These are phyloP conservation scores for Metschnikowia chrysomelidarum DNA, from an alignment of 805 yeast genomes.

Conservation along the genomic window DNA sequence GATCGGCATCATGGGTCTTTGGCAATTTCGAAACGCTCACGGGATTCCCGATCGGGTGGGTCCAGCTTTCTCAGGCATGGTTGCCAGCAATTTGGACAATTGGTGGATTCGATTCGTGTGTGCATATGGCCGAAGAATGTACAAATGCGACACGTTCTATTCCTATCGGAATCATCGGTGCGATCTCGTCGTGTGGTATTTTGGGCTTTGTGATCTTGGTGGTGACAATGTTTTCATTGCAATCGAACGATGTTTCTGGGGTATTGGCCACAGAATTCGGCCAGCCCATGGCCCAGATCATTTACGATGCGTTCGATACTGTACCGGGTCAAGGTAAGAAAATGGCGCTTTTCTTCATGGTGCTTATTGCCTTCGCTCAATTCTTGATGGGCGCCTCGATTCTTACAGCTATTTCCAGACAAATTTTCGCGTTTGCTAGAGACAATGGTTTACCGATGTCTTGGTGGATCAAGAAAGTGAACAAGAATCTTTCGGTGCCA, in stretches of 20 bases:
- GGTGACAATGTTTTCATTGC: conserved; percentile 54
- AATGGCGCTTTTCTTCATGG: conserved; percentile 66
- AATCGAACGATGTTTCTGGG: conserved; percentile 35
- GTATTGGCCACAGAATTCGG: conserved; percentile 35
- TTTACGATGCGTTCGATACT: conserved; percentile 49
- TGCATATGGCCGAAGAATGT: conserved; percentile 74
- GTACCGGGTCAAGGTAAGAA: conserved; percentile 42
- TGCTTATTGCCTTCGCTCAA: conserved; percentile 57
- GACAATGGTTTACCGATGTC: conserved; percentile 69
- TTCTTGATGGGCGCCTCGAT: conserved; percentile 65
- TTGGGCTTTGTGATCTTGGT: conserved; percentile 58
- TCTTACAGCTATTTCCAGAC: conserved; percentile 64
- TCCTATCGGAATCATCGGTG: conserved; percentile 62
- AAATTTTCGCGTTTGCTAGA: conserved; percentile 73
- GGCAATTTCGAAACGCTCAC: conserved; percentile 49
- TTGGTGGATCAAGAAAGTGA: conserved; percentile 51
- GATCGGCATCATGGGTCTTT: conserved; percentile 53
- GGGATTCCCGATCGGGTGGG: conserved; percentile 62
- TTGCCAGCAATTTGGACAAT: conserved; percentile 76
- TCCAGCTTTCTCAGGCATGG: conserved; percentile 43
- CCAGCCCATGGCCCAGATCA: conserved; percentile 64
- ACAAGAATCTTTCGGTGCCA: conserved; percentile 61
- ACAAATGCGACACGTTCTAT: conserved; percentile 59
- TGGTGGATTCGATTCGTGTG: conserved; percentile 69
- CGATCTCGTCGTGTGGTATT: conserved; percentile 55